phyloP scores from a whole-genome alignment of 192 early-diverging fungal genomes.

The Backusella luteola region DNA sequence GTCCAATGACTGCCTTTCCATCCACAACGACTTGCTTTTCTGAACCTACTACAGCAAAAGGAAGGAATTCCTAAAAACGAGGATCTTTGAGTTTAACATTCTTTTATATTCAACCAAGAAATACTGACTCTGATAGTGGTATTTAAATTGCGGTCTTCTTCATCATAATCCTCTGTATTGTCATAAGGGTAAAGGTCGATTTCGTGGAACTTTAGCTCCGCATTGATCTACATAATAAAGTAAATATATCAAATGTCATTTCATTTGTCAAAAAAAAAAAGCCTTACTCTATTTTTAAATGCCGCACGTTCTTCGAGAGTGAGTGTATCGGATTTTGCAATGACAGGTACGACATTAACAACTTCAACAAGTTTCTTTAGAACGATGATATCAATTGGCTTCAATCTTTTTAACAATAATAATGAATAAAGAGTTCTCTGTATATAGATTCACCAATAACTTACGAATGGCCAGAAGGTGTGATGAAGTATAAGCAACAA shows the following conservation, averaged over 20 bases:
- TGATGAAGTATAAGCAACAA: constrained; percentile 94
- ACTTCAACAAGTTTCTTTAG: constrained; percentile 82
- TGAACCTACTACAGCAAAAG: constrained; percentile 93
- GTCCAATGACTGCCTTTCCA: constrained; percentile 86
- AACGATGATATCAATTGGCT: constrained; percentile 84
- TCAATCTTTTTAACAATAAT: constrained; percentile 53
- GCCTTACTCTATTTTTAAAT: constrained; percentile 72
- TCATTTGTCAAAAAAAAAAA: background rate
- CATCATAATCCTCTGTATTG: constrained; percentile 77
- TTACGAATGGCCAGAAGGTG: constrained; percentile 92
- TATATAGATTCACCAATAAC: constrained; percentile 14
- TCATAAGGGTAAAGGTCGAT: constrained; percentile 89
- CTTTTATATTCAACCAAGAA: background rate
- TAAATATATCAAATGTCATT: background rate
- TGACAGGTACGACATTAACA: constrained; percentile 86
- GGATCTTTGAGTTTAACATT: background rate
- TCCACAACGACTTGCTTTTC: constrained; percentile 84
- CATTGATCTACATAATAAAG: constrained; percentile 62
- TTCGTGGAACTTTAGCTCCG: constrained; percentile 90
- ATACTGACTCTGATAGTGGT: constrained; percentile 64
- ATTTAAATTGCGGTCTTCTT: constrained; percentile 71
- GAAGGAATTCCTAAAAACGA: constrained; percentile 66
- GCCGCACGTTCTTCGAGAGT: constrained; percentile 79
- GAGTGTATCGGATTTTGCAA: constrained; percentile 88
- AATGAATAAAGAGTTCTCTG: background rate